A percentile compares a stretch with the other conserved stretches of the same genome.
These are phyloP conservation scores for Nitzschia sp. DNA, from an alignment of 108 stramenopile species.

Conservation along the genomic window DNA sequence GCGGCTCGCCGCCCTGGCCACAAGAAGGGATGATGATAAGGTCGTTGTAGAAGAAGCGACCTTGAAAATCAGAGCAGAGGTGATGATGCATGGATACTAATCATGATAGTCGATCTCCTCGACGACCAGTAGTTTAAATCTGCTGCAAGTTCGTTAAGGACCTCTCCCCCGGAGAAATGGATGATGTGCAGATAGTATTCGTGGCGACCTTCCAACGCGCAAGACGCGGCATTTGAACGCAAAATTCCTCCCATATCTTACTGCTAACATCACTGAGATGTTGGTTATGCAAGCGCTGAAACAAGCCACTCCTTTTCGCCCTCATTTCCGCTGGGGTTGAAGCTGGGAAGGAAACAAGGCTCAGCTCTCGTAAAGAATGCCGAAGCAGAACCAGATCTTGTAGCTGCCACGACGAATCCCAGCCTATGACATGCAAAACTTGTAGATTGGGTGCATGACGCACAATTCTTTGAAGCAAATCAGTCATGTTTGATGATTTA, in stretches of 20 bases:
- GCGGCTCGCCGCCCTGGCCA: too few species aligned
- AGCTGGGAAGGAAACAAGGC: neutral
- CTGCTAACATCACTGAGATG: neutral
- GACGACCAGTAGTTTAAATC: too few species aligned
- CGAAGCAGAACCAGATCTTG: neutral
- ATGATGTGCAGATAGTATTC: too few species aligned
- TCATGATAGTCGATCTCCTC: too few species aligned
- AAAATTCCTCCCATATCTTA: neutral
- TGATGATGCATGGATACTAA: too few species aligned
- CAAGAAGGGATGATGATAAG: too few species aligned
- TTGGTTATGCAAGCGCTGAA: neutral
- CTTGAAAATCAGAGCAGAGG: too few species aligned
- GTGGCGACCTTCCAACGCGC: neutral
- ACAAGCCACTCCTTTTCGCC: too few species aligned
- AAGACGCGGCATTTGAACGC: neutral
- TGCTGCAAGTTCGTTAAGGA: too few species aligned
- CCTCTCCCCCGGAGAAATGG: too few species aligned
- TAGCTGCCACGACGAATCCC: neutral
- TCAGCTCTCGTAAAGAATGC: neutral
- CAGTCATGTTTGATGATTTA: neutral
- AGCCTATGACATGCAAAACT: neutral
- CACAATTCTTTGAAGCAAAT: neutral
- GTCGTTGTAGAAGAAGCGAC: too few species aligned
- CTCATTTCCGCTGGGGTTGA: neutral
- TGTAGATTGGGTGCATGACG: neutral